Conservation (phyloP, 1,139 yeast species). For the Pneumocystis oryctolagi region DNA sequence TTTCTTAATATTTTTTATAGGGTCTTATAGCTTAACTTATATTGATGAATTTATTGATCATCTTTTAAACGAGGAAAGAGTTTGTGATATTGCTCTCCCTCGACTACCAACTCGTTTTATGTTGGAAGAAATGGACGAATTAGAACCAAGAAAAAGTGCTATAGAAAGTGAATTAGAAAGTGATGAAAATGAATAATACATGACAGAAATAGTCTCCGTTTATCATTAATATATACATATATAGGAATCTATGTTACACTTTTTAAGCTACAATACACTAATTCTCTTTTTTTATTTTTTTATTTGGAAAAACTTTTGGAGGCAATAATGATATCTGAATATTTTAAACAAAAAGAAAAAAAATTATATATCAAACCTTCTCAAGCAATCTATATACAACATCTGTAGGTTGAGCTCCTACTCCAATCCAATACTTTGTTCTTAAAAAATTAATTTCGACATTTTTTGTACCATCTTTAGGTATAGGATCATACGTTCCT, state of each 20-base stretch:
- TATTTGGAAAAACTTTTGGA: background rate
- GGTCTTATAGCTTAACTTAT: conserved; percentile 25
- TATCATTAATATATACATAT: background rate
- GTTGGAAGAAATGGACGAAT: conserved; percentile 28
- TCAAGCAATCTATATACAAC: conserved; percentile 63
- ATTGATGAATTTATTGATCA: conserved; percentile 52
- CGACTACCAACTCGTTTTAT: conserved; percentile 33
- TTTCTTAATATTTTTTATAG: conserved; percentile 18
- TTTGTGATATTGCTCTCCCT: conserved; percentile 48
- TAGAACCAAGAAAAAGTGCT: conserved; percentile 26
- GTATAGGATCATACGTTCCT: conserved; percentile 83
- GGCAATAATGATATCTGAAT: background rate
- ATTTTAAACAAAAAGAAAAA: background rate
- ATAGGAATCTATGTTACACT: background rate
- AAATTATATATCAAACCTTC: conserved; percentile 29
- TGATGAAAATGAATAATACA: conserved; percentile 7
- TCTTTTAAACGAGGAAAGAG: conserved; percentile 36
- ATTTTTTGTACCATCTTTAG: conserved; percentile 63
- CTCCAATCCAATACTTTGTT: conserved; percentile 95
- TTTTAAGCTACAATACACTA: background rate
- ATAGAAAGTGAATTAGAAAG: conserved; percentile 22
- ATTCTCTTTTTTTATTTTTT: background rate
- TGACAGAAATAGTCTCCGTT: conserved; percentile 13
- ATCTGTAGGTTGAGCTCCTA: conserved; percentile 93
- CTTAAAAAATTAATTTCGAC: conserved; percentile 72